Evolutionary conservation across 2,329 filamentous ascomycete genomes (phyloP), one percentile per base, ranked within the genome.

Genomic region (Fusarium nisikadoi): DNA sequence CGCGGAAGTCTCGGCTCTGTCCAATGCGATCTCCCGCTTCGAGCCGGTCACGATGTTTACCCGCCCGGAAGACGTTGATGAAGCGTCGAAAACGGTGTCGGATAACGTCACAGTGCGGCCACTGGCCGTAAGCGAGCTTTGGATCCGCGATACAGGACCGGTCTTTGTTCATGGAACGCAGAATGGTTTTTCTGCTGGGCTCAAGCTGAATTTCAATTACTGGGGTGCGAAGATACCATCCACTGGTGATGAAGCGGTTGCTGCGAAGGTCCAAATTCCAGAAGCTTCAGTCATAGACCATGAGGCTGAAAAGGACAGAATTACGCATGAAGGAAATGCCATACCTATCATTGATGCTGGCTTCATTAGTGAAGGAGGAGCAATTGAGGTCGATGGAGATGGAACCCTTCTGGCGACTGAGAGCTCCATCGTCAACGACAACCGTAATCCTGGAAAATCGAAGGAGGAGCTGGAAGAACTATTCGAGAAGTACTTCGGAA

Each of bases 131-230:
- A 68, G 45, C 2, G 61, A 80, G 17, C 63, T 80, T 17, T 80
- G 79, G 79, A 70, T 78, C 45, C 74, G 79, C 10, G 78, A 80
- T 58, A 71, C 76, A 42, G 78, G 72, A 6, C 76, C 78, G 1
- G 64, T 75, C 2, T 73, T 78, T 55, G 75, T 76, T 13, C 54
- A 67, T 38, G 46, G 57, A 4, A 46, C 29, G 17, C 3, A 17
- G 10, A 49, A 61, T 23, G 59, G 56, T 6, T 45, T 38, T 4
- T 56, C 64, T 17, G 47, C 62, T 5, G 78, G 74, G 9, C 58
- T 79, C 16, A 68, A 74, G 25, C 70, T 73, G 17, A 77, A 73
- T 46, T 80, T 80, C 59, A 80, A 80, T 31, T 72, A 74, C 45
- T 80, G 79, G 79, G 79, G 79, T 0, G 53, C 54, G 4, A 78